phyloP scores from a whole-genome alignment of 306 rosid genomes.

The Rosa rugosa region DNA sequence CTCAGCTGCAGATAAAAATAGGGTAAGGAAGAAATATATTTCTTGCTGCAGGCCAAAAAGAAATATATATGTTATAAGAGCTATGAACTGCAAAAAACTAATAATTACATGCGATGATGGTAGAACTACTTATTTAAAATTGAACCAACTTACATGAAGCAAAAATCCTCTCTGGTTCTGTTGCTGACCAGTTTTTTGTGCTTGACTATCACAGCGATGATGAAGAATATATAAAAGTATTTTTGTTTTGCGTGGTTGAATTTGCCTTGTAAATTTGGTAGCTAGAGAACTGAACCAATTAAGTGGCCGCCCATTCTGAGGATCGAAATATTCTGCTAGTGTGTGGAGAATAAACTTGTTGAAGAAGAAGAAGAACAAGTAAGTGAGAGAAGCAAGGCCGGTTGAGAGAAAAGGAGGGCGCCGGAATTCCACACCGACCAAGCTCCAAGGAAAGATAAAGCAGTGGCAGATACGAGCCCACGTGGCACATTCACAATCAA shows the following conservation, averaged over 20 bases:
- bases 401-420: constrained; percentile 62
- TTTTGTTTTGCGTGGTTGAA: background rate
- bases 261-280: background rate
- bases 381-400: constrained; percentile 18
- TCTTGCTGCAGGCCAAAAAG: background rate
- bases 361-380: constrained; percentile 36
- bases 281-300: constrained; percentile 14
- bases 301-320: constrained; percentile 18
- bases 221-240: background rate
- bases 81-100: background rate
- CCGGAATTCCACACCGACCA: constrained; percentile 89
- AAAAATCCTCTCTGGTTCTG: constrained; percentile 4
- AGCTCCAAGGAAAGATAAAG: constrained; percentile 71
- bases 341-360: constrained; percentile 13
- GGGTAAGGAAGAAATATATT: background rate
- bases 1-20: background rate
- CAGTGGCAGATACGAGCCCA: constrained; percentile 59
- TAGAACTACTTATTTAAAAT: background rate
- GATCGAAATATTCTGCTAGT: constrained; percentile 15
- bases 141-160: constrained; percentile 18
- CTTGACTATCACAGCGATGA: constrained; percentile 1
- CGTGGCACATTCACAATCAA: constrained; percentile 53
- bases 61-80: background rate
- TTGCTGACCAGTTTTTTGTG: constrained; percentile 5
- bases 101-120: background rate